Evolutionary conservation across 345 rosid genomes (phyloP).

Genomic region (Brassica juncea): DNA sequence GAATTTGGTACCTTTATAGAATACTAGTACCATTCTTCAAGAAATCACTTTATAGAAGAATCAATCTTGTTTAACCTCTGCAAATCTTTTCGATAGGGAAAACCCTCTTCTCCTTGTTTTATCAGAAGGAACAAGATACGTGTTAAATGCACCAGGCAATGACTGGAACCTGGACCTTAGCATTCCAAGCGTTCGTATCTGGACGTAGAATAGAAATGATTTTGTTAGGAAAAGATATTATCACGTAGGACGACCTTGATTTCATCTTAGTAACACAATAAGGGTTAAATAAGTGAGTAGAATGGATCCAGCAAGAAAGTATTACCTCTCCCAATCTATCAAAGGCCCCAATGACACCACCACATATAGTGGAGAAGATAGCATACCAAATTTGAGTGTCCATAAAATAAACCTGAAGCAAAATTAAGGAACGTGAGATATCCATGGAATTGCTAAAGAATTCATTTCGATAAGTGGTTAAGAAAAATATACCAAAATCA

Average conservation of each 20-base stretch:
- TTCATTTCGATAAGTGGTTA: constrained; percentile 5
- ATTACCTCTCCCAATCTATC: constrained; percentile 96
- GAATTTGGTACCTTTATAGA: constrained; percentile 18
- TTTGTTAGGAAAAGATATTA: constrained; percentile 1
- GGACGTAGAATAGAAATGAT: constrained; percentile 5
- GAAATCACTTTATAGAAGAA: constrained; percentile 17
- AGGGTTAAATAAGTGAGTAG: constrained; percentile 5
- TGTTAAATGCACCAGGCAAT: constrained; percentile 88
- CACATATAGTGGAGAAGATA: constrained; percentile 79
- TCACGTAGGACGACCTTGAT: constrained; percentile 3
- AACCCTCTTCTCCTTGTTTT: constrained; percentile 77
- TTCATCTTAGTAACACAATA: background rate
- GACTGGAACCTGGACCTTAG: constrained; percentile 95
- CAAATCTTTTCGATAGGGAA: constrained; percentile 79
- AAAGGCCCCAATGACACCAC: constrained; percentile 92
- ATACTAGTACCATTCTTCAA: constrained; percentile 7
- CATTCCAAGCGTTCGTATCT: constrained; percentile 97
- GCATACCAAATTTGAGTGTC: constrained; percentile 98
- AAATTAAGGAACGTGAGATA: constrained; percentile 32
- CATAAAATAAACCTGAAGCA: constrained; percentile 81
- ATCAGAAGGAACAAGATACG: constrained; percentile 84
- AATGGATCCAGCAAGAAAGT: constrained; percentile 1
- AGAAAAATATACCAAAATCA: constrained; percentile 57
- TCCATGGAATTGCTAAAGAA: constrained; percentile 2
- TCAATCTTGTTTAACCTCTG: constrained; percentile 59